Evolutionary conservation across 495 filamentous ascomycete species (phyloP), one percentile per base, ranked within the genome.

Genomic region (Penicillium odoratum): DNA sequence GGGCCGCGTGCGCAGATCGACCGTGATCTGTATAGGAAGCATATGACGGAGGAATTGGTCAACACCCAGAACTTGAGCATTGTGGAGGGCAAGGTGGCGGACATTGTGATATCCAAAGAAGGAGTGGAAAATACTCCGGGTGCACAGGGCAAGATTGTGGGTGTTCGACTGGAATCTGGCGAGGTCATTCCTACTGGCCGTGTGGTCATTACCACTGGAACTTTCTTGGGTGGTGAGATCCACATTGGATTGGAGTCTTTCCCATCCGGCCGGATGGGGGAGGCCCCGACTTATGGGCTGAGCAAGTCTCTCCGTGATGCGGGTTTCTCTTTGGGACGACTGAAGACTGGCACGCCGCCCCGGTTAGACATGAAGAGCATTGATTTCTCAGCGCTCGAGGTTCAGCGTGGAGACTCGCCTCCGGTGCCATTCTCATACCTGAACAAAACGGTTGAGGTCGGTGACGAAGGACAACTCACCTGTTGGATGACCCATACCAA

Each of bases 1-100:
- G 94, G 93, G 15, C 94, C 92, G 2, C 83, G 94, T 55, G 94
- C 94, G 53, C 94, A 98, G 78, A 98, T 98, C 70, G 94, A 98
- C 73, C 84, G 94, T 55, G 84, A 84, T 51, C 76, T 98, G 29
- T 98, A 98, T 72, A 88, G 91, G 74, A 88, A 84, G 65, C 82
- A 95, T 68, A 98, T 98, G 94, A 85, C 85, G 54, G 88, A 90
- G 65, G 94, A 98, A 74, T 81, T 98, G 57, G 69, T 81, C 50
- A 68, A 78, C 3, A 97, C 95, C 57, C 78, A 85, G 40, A 89
- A 90, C 55, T 69, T 98, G 53, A 87, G 81, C 18, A 83, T 98
- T 58, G 73, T 97, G 43, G 86, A 90, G 65, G 92, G 88, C 3
- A 97, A 87, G 59, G 94, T 97, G 13, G 92, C 93, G 43, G 94